Percentiles rank a stretch among this genome's conserved stretches.
phyloP scores from a whole-genome alignment of 805 yeast species.

The Wickerhamiella shivajii region DNA sequence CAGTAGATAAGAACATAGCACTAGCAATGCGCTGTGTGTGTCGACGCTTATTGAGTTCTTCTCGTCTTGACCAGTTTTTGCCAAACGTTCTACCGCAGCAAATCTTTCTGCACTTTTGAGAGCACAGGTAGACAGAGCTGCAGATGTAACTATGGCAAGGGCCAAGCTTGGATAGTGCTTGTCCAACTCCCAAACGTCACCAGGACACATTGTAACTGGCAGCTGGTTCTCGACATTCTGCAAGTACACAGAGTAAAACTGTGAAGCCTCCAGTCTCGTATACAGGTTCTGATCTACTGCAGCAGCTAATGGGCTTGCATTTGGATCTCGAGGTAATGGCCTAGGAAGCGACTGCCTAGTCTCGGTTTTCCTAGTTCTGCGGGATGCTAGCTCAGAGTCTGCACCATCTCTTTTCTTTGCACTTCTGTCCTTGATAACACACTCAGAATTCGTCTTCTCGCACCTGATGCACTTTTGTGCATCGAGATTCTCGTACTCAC shows the following conservation, averaged over 20 bases:
- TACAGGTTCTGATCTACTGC: not conserved
- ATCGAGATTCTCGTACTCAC: constrained; percentile 19
- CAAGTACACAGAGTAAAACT: not conserved
- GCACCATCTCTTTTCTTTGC: not conserved
- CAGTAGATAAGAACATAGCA: constrained; percentile 13
- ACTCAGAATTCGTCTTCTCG: constrained; percentile 11
- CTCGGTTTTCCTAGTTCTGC: not conserved
- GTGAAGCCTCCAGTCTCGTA: not conserved
- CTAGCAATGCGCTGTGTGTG: constrained; percentile 11
- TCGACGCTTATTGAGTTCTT: constrained; percentile 1
- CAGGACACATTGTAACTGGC: not conserved
- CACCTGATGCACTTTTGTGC: constrained; percentile 18
- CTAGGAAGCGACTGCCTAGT: not conserved
- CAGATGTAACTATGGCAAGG: constrained; percentile 1
- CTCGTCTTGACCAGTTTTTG: constrained; percentile 4
- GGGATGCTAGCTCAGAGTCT: not conserved
- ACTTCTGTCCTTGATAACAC: constrained; percentile 7
- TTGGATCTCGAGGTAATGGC: not conserved
- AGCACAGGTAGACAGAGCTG: constrained; percentile 8
- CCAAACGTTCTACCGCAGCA: constrained; percentile 3
- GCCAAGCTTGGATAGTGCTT: constrained; percentile 1
- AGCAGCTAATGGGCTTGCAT: not conserved
- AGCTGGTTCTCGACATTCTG: too few relatives aligned
- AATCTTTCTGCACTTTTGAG: constrained; percentile 4
- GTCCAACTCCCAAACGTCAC: constrained; percentile 3